Percentiles rank a stretch among this genome's conserved stretches.
These are phyloP conservation scores for Hemileia vastatrix DNA, from an alignment of 1,284 basidiomycete species.

Conservation along the genomic window DNA sequence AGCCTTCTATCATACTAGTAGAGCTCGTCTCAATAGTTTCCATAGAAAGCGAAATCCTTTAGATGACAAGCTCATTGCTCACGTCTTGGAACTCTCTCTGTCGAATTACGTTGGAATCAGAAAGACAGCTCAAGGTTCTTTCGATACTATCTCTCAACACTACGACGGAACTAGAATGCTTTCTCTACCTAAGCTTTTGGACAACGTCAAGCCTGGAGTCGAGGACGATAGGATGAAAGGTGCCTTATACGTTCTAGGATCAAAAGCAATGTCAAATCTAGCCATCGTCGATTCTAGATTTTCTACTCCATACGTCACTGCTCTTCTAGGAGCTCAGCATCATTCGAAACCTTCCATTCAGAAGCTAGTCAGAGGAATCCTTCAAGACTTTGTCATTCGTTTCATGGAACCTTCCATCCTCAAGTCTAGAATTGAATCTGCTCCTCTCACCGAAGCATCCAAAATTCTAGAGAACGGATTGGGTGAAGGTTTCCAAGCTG, in stretches of 20 bases:
- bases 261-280: conserved; percentile 56
- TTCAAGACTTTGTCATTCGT: conserved; percentile 33
- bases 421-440: conserved; percentile 27
- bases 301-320: conserved; percentile 30
- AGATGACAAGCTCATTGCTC: conserved; percentile 32
- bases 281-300: conserved; percentile 35
- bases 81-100: conserved; percentile 36
- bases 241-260: conserved; percentile 75
- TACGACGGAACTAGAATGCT: conserved; percentile 10
- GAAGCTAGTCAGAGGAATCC: conserved; percentile 35
- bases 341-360: conserved; percentile 43
- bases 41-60: conserved; percentile 31
- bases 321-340: conserved; percentile 34
- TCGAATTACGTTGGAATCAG: conserved; percentile 27
- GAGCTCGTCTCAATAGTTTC: conserved; percentile 35
- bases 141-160: conserved; percentile 11
- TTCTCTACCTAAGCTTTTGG: not conserved
- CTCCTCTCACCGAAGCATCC: conserved; percentile 26
- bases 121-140: conserved; percentile 14
- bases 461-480: conserved; percentile 17
- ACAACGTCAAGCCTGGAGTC: conserved; percentile 50
- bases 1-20: conserved; percentile 34
- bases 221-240: conserved; percentile 94
- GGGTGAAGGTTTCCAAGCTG: not conserved
- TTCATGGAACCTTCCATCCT: conserved; percentile 35